Base-by-base conservation (phyloP, 139 green algal genomes). In the Tetraselmis chui region DNA sequence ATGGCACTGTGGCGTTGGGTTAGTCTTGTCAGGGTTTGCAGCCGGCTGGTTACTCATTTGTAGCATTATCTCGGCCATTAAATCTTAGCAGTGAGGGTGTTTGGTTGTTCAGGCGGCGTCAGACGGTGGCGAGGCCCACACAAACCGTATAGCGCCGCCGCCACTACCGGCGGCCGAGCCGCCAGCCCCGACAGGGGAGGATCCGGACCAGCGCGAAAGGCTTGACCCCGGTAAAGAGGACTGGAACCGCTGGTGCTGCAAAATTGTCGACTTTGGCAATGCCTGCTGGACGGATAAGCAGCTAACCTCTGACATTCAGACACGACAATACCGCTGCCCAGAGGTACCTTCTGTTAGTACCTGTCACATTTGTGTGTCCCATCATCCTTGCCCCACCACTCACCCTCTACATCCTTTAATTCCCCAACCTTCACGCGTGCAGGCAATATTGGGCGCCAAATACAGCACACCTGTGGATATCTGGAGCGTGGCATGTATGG, bases 231-330 rank as follows among this genome's bases (percentile, higher is more conserved):
- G 26, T 18, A 2, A 25, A 18, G 59, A 28, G 32, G 77, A 59
- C 45, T 29, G 28, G 32, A 18, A 18, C 45, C 45, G 27, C 74
- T 83, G 91, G 82, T 30, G 83, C 23, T 93, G 87, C 85, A 98
- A 98, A 89, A 91, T 99, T 1, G 95, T 99, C 30, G 97, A 99
- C 91, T 97, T 99, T 88, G 97, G 97, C 67, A 99, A 99, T 86
- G 97, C 95, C 2, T 99, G 97, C 92, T 99, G 97, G 97, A 93
- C 87, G 18, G 86, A 98, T 90, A 97, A 96, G 82, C 94, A 99
- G 79, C 99, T 99, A 92, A 99, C 96, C 22, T 86, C 91, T 25
- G 97, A 99, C 88, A 97, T 99, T 28, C 97, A 99, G 90, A 99
- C 97, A 1, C 85, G 97, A 75, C 95, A 97, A 86, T 99, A 99